Evolutionary conservation across 108 stramenopile genomes (phyloP).

Genomic region (Nannochloropsis salina): DNA sequence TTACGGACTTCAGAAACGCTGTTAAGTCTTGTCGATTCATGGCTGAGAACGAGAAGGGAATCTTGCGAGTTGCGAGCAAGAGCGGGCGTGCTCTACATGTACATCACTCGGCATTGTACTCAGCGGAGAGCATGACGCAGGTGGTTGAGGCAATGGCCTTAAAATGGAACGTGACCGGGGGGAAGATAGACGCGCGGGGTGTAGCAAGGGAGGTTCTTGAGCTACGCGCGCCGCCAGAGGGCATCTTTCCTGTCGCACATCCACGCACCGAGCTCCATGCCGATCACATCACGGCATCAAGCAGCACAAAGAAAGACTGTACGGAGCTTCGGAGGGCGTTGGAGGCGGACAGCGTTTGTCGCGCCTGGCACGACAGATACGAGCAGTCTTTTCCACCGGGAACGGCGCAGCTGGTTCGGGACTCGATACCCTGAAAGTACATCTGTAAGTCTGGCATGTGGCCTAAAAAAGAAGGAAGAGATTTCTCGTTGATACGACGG

Average conservation of each 20-base stretch:
- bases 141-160: not conserved
- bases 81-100: not conserved
- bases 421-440: not conserved
- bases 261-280: not conserved
- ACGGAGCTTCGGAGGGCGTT: not conserved
- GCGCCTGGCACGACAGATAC: not conserved
- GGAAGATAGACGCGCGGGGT: not conserved
- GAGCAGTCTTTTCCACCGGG: conserved; percentile 6
- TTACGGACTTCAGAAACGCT: not conserved
- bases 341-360: not conserved
- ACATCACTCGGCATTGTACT: not conserved
- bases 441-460: too few species aligned
- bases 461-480: too few species aligned
- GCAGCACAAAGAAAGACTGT: conserved; percentile 8
- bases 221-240: not conserved
- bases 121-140: not conserved
- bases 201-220: conserved; percentile 10
- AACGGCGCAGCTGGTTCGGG: not conserved
- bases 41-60: not conserved
- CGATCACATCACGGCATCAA: not conserved
- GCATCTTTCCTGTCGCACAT: not conserved
- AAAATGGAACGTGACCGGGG: not conserved
- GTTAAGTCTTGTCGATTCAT: not conserved
- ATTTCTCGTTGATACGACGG: too few species aligned
- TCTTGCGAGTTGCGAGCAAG: not conserved